Base-by-base conservation (phyloP, 1,284 basidiomycete genomes). In the Coriolopsis trogii region DNA sequence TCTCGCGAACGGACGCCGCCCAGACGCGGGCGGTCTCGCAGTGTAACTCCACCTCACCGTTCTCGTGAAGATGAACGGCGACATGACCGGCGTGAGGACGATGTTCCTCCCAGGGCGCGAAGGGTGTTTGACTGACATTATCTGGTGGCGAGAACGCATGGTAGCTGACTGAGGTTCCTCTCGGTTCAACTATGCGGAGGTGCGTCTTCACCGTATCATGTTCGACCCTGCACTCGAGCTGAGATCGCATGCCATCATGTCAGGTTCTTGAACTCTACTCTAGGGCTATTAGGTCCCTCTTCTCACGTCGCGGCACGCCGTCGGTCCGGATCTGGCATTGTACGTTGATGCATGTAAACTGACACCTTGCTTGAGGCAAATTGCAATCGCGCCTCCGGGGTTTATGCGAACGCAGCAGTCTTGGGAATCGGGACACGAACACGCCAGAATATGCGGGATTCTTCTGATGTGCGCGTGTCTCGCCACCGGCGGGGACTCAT, bases 81-180 rank as follows among this genome's bases (percentile, higher is more conserved):
- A 49, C 46, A 42, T 44, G 30, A 51, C n/a, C 52, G 46, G 18
- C 47, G 42, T 36, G 57, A 59, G 33, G 49, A 51, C 12, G 42
- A 44, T 28, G 33, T 49, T 12, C 51, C 55, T 50, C 53, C 53
- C 26, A 58, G 55, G 51, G 39, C 41, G 37, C 53, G 55, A 28
- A 47, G 55, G 33, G 60, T 48, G 37, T 55, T 56, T 43, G 60
- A 62, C 46, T 64, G 41, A 64, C 51, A 51, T 51, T 36, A 51
- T 23, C 16, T 20, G 46, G 41, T 29, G 39, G 34, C 16, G 5
- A 24, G 18, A 15, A 12, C 41, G 20, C 29, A 43, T 33, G 41
- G 41, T 24, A 20, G 21, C 15, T 7, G n/a, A 12, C 26, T 13
- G 16, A n/a, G n/a, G 37, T 21, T 24, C 6, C 15, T 39, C 37